These are phyloP conservation scores for Toxicodendron radicans DNA, from an alignment of 345 rosid species.

Conservation along the genomic window DNA sequence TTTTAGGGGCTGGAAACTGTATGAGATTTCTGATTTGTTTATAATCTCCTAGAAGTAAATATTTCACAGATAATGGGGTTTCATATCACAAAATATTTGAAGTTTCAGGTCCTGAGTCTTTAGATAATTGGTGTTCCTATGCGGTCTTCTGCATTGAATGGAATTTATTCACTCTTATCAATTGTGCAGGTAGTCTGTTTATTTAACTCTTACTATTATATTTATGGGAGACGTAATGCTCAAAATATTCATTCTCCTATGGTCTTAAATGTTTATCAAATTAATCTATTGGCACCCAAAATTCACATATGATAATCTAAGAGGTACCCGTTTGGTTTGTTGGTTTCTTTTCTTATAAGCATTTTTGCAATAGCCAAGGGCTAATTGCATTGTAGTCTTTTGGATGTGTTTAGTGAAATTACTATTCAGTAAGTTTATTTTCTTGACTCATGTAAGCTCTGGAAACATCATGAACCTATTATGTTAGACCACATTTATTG, in stretches of 20 bases:
- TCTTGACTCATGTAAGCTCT: background rate
- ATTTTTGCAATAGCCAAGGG: background rate
- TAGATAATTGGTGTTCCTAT: slow-evolving; percentile 95
- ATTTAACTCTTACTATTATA: background rate
- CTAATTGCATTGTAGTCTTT: background rate
- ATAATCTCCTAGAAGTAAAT: too few species aligned
- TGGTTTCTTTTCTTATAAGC: background rate
- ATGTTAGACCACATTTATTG: background rate
- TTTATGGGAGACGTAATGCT: background rate
- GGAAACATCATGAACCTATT: background rate
- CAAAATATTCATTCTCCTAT: background rate
- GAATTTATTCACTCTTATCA: slow-evolving; percentile 89
- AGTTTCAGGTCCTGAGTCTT: too few species aligned
- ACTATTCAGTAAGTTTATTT: background rate
- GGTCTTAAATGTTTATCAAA: background rate
- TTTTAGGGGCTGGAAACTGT: slow-evolving; percentile 98
- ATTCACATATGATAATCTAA: background rate
- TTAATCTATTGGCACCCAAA: background rate
- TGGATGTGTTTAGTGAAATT: background rate
- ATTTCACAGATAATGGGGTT: too few species aligned
- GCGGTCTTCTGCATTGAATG: slow-evolving; percentile 79
- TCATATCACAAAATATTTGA: too few species aligned
- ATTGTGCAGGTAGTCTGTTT: slow-evolving; percentile 74
- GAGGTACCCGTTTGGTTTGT: background rate
- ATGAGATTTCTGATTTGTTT: slow-evolving; percentile 80